Base-by-base conservation (phyloP, 805 yeast species). In the Kockiozyma suomiensis region DNA sequence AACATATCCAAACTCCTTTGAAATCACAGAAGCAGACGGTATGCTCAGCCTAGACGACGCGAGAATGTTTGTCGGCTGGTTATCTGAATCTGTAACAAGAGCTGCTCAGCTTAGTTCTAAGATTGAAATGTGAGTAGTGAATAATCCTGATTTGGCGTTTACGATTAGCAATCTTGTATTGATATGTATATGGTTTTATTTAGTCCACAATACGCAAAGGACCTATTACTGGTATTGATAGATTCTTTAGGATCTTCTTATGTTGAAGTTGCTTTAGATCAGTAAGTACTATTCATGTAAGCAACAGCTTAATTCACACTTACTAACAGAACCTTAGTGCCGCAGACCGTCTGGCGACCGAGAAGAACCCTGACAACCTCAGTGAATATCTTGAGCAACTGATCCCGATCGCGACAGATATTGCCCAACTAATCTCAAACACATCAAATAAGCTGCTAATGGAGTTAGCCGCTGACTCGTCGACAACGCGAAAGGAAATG, bases 141-240 rank as follows among this genome's bases (percentile, higher is more conserved):
- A 1, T 35, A 7, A 13, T 12, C 1, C 13, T 5, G 13, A 28
- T 33, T 17, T 38, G 21, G 41, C n/a, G 17, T n/a, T 38, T 2
- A 38, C 2, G 42, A 38, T 12, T 10, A 4, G 42, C 19, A 21
- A 38, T 13, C 42, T 30, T 38, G 35, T 10, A 21, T 23, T n/a
- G 43, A n/a, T n/a, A 12, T 19, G 23, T 7, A 5, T 28, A 28
- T 15, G 40, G 33, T 40, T 5, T 7, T 10, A 21, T 42, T 4
- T 41, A 61, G 65, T 5, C 62, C 65, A n/a, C 56, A 61, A 41
- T 53, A 58, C 40, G 59, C 58, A 19, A 54, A 46, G 28, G 62
- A 54, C 28, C 25, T 61, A n/a, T 35, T 61, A 10, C 10, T 37
- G 13, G 58, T 61, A 19, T 23, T 61, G 43, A 51, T 61, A 8